Evolutionary conservation across 371 early-diverging fungal genomes (phyloP).

Genomic region (Nematocida sp.): DNA sequence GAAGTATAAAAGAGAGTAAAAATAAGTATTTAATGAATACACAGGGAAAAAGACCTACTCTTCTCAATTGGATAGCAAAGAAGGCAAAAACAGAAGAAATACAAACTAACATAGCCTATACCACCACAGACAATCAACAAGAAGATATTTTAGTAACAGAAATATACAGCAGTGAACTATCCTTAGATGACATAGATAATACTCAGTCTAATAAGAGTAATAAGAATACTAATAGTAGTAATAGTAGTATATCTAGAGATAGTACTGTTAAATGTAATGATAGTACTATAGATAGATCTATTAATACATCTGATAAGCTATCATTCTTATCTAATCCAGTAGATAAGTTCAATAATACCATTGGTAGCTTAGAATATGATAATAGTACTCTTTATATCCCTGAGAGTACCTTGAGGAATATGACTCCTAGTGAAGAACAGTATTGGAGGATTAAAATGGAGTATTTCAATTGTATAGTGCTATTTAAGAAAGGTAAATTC

Average conservation of each 20-base stretch:
- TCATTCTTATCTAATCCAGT: conserved; percentile 5
- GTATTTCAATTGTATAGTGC: conserved; percentile 87
- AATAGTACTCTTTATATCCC: conserved; percentile 83
- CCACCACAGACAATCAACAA: not conserved
- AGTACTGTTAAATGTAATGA: too few relatives aligned
- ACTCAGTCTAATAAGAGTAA: not conserved
- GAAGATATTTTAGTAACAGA: not conserved
- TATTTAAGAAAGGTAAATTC: conserved; percentile 98
- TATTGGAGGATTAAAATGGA: conserved; percentile 95
- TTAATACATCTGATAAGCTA: not conserved
- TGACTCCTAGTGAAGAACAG: conserved; percentile 94
- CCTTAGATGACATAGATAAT: not conserved
- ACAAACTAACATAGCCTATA: not conserved
- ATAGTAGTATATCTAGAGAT: not conserved
- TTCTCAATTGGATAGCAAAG: conserved; percentile 6
- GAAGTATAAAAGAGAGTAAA: conserved; percentile 3
- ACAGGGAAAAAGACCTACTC: not conserved
- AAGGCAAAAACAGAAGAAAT: not conserved
- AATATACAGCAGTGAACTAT: not conserved
- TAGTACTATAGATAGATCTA: not conserved
- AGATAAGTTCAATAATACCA: conserved; percentile 57
- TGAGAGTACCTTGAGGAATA: conserved; percentile 69
- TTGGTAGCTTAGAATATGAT: conserved; percentile 78
- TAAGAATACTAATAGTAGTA: not conserved
- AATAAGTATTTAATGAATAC: not conserved